Evolutionary conservation across 2,329 filamentous ascomycete species (phyloP), one percentile per base, ranked within the genome.

Genomic region (Pezicula radicicola): DNA sequence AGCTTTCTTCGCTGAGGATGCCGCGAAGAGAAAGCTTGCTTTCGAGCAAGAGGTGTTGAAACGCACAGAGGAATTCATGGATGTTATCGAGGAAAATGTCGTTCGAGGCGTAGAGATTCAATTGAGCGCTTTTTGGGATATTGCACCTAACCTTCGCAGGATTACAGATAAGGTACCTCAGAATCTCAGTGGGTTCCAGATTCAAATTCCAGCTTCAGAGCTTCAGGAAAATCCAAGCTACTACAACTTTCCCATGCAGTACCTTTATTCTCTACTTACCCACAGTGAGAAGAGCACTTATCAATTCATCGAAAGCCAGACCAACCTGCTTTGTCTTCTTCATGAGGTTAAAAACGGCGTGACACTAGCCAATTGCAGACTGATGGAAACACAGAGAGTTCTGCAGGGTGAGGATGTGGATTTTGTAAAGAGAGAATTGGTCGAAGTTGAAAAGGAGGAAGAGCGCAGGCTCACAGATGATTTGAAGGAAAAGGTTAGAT

Each of bases 291-390:
- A 94, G 73, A 92, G 88, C 62, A 93, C 91, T 8, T 95, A 96
- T 65, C 94, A 97, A 68, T 97, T 96, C 71, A 97, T 97, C 63
- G 94, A 97, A 74, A 88, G 85, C 6, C 93, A 97, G 74, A 93
- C 85, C 28, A 97, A 97, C 65, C 75, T 97, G 33, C 77, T 96
- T 21, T 97, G 93, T 64, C 76, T 97, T 36, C 72, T 96, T 51
- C 94, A 97, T 63, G 91, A 97, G 70, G 91, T 96, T 49, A 90
- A 91, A 66, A 89, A 89, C 49, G 86, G 86, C 0, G 84, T 89
- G 2, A 86, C 89, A 65, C 78, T 78, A 44, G 87, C 89, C 7
- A 84, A 84, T 58, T 83, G 83, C 48, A 79, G 83, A 56, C 75
- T 88, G 16, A 76, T 87, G 58, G 86, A 90, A 66, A 81, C 83